These are phyloP conservation scores for Grosmannia penicillata DNA, from an alignment of 2,329 filamentous ascomycete species.

Conservation along the genomic window DNA sequence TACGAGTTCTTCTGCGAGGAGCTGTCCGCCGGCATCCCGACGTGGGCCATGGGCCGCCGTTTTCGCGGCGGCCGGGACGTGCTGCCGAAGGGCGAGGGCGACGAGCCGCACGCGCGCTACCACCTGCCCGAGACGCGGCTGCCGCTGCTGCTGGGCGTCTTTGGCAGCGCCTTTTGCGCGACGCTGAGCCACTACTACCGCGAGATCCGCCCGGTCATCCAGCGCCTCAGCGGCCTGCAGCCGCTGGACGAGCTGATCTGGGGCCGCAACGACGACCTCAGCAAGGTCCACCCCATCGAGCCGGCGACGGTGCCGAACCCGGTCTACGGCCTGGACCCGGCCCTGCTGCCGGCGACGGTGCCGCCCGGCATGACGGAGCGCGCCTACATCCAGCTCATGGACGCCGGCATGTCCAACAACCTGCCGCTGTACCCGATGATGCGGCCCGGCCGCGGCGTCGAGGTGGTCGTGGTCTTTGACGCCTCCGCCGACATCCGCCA, in stretches of 20 bases:
- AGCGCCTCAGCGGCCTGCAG: conserved; percentile 57
- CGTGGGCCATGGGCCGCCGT: conserved; percentile 76
- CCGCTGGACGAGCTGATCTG: conserved; percentile 71
- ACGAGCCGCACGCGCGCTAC: conserved; percentile 43
- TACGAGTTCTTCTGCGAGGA: conserved; percentile 96
- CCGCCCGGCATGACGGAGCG: conserved; percentile 59
- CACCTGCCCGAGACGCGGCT: conserved; percentile 73
- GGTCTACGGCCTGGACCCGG: conserved; percentile 61
- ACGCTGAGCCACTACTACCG: conserved; percentile 93
- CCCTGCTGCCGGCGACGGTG: conserved; percentile 57
- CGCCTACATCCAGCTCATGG: conserved; percentile 73
- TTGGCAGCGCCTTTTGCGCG: conserved; percentile 91
- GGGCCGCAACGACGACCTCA: conserved; percentile 67
- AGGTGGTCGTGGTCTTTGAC: conserved; percentile 86
- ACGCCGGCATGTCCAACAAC: conserved; percentile 98
- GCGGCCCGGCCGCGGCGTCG: conserved; percentile 73
- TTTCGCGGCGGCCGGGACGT: conserved; percentile 61
- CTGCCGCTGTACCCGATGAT: conserved; percentile 89
- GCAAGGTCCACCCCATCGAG: conserved; percentile 89
- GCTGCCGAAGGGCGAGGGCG: too few species aligned
- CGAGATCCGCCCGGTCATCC: conserved; percentile 73
- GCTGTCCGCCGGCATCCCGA: conserved; percentile 79
- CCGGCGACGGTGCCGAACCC: conserved; percentile 87
- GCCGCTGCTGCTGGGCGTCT: conserved; percentile 81
- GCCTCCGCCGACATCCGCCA: conserved; percentile 84